Conservation (phyloP, 1,284 basidiomycete genomes). For the Bondarzewia mesenterica region DNA sequence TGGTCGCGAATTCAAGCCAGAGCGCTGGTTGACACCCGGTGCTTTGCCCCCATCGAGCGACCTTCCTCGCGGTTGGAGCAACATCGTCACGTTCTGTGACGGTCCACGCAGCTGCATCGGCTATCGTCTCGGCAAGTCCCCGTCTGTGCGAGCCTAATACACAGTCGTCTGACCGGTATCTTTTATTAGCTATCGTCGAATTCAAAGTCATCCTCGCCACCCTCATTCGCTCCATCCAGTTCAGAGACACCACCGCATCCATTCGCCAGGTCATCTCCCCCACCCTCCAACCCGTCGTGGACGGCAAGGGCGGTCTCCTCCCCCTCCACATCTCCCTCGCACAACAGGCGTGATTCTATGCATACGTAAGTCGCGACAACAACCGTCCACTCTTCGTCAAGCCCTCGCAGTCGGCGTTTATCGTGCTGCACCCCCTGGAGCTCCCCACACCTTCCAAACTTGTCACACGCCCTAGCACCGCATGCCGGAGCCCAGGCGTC, state of each 20-base stretch:
- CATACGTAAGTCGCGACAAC: too few relatives aligned
- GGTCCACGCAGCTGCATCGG: constrained; percentile 13
- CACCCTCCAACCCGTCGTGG: constrained; percentile 28
- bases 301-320: constrained; percentile 20
- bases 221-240: constrained; percentile 27
- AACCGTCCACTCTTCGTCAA: too few relatives aligned
- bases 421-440: too few relatives aligned
- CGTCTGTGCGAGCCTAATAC: not conserved
- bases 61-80: constrained; percentile 10
- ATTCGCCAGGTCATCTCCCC: constrained; percentile 26
- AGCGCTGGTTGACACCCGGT: constrained; percentile 9
- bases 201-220: constrained; percentile 31
- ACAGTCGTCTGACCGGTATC: not conserved
- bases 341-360: too few relatives aligned
- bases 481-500: too few relatives aligned
- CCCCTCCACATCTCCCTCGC: not conserved
- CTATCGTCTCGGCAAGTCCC: constrained; percentile 6
- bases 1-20: constrained; percentile 18
- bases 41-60: not conserved
- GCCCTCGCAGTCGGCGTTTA: too few relatives aligned
- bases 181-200: constrained; percentile 26
- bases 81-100: constrained; percentile 13
- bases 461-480: too few relatives aligned
- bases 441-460: too few relatives aligned
- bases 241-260: constrained; percentile 25